A percentile compares a stretch with the other conserved stretches of the same genome.
phyloP scores from a whole-genome alignment of 2,329 filamentous ascomycete genomes.

The Penicillium sp. region DNA sequence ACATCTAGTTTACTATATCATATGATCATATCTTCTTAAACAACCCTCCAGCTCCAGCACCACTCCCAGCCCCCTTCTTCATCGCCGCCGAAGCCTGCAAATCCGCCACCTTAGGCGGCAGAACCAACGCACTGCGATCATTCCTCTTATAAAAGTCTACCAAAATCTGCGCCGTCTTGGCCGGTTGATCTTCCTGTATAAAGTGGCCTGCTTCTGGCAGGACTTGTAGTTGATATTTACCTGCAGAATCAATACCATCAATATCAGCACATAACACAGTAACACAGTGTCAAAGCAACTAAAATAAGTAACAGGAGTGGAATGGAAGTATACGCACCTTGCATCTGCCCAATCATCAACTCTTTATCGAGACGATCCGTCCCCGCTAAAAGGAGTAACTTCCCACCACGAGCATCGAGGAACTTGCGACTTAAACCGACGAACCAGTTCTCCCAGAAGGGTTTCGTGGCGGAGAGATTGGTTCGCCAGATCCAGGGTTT shows the following conservation, averaged over 20 bases:
- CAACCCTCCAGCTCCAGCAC: no score
- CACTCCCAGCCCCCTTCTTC: conserved; percentile 26
- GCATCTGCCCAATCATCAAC: conserved; percentile 93
- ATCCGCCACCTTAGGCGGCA: conserved; percentile 85
- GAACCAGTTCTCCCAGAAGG: conserved; percentile 95
- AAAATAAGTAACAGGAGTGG: no score
- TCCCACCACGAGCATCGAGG: conserved; percentile 68
- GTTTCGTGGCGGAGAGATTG: conserved; percentile 69
- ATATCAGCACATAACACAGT: no score
- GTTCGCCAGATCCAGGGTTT: conserved; percentile 75
- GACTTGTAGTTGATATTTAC: conserved; percentile 91
- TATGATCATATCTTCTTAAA: no score
- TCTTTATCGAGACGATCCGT: conserved; percentile 86
- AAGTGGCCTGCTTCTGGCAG: conserved; percentile 94
- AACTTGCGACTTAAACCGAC: conserved; percentile 81
- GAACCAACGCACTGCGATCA: conserved; percentile 70
- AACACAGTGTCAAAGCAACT: conserved; percentile 2
- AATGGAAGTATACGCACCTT: no score
- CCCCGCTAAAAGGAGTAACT: conserved; percentile 74
- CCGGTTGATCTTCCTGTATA: conserved; percentile 86
- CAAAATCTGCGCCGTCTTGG: conserved; percentile 74
- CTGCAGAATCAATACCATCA: no score
- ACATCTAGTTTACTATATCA: no score
- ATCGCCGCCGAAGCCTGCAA: conserved; percentile 43
- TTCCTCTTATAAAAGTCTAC: conserved; percentile 90